Conservation (phyloP, 2,329 filamentous ascomycete species). For the Scedosporium dehoogii region DNA sequence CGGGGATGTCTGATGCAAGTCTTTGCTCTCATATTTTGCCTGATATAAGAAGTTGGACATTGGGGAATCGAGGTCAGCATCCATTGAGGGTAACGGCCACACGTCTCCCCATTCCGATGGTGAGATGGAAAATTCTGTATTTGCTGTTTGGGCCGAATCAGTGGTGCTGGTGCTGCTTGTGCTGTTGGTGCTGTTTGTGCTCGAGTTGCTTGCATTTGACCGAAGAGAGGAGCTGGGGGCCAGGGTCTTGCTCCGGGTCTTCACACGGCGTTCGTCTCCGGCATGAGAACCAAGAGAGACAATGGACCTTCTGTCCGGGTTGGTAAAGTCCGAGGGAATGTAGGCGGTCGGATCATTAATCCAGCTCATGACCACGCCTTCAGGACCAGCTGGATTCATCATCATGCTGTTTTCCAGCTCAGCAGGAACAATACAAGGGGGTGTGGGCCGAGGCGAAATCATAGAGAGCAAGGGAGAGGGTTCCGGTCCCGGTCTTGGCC, state of each 20-base stretch:
- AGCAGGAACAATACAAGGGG: conserved; percentile 11
- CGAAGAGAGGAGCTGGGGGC: conserved; percentile 38
- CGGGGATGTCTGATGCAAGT: conserved; percentile 9
- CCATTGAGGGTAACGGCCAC: conserved; percentile 30
- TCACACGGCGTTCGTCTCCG: conserved; percentile 15
- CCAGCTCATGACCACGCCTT: not conserved
- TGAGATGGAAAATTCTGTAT: conserved; percentile 2
- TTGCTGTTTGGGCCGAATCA: conserved; percentile 29
- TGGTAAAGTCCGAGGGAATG: not conserved
- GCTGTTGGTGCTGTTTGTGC: conserved; percentile 27
- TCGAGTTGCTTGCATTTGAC: conserved; percentile 30
- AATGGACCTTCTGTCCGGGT: not conserved
- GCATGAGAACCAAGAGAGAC: conserved; percentile 8
- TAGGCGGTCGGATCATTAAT: conserved; percentile 1
- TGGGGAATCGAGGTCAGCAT: conserved; percentile 36
- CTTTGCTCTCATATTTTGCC: conserved; percentile 7
- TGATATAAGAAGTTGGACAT: conserved; percentile 28
- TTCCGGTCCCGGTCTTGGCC: conserved; percentile 1
- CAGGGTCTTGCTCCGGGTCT: conserved; percentile 29
- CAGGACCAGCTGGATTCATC: not conserved
- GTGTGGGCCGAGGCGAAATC: conserved; percentile 16
- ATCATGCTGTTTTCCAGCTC: conserved; percentile 11
- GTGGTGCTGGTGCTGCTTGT: conserved; percentile 35
- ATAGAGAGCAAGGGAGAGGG: conserved; percentile 10
- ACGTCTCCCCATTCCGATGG: conserved; percentile 19